Percentiles rank a stretch among this genome's conserved stretches.
Evolutionary conservation across 2,329 filamentous ascomycete species (phyloP).

Genomic region (Fusarium agapanthi): DNA sequence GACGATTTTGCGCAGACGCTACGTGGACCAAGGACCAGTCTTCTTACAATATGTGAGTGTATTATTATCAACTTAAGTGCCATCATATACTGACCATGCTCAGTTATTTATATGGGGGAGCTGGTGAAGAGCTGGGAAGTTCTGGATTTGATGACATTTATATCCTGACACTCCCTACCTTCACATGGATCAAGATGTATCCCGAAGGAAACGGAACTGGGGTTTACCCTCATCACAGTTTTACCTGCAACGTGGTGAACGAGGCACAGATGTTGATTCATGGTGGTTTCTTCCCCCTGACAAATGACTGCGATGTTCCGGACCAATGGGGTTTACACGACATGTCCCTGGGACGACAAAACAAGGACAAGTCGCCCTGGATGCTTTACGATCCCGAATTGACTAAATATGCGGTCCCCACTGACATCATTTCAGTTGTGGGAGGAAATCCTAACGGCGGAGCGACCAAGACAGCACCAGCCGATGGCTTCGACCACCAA

Average conservation of each 20-base stretch:
- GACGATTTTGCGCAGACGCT: conserved; percentile 68
- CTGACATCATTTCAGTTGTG: conserved; percentile 57
- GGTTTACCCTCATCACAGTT: conserved; percentile 59
- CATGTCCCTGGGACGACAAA: conserved; percentile 62
- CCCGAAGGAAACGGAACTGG: conserved; percentile 52
- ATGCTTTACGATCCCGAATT: conserved; percentile 58
- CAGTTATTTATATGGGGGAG: conserved; percentile 70
- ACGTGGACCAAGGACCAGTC: conserved; percentile 67
- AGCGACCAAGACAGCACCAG: conserved; percentile 61
- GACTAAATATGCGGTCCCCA: conserved; percentile 61
- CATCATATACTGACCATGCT: not conserved
- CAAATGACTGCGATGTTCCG: conserved; percentile 59
- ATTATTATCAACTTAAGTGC: not conserved
- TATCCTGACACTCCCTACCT: conserved; percentile 67
- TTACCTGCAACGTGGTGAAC: conserved; percentile 64
- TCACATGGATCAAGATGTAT: conserved; percentile 67
- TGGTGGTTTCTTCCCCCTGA: conserved; percentile 64
- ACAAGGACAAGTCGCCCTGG: conserved; percentile 57
- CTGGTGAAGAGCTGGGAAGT: conserved; percentile 55
- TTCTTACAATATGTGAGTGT: conserved; percentile 69
- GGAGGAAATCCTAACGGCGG: conserved; percentile 60
- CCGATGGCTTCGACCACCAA: conserved; percentile 56
- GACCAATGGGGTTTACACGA: conserved; percentile 65
- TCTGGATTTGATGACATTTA: conserved; percentile 68
- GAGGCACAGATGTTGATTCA: conserved; percentile 69